Evolutionary conservation across 306 rosid species (phyloP).

Genomic region (Castanea crenata): DNA sequence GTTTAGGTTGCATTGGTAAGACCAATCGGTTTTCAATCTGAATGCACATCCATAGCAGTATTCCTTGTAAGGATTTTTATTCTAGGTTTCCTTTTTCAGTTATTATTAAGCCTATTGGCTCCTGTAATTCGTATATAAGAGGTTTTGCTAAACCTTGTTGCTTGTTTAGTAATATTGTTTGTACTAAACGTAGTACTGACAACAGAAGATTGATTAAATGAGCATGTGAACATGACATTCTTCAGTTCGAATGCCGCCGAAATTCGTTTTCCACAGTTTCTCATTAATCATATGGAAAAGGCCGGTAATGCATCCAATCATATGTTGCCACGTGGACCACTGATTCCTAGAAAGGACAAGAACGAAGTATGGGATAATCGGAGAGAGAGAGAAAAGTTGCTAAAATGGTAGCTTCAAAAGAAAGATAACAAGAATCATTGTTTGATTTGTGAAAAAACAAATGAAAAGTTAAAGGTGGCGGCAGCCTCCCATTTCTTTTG

Average conservation of each 20-base stretch:
- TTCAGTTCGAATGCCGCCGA: conserved; percentile 61
- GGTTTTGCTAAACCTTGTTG: too few relatives aligned
- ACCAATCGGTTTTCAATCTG: too few relatives aligned
- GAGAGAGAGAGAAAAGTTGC: not conserved
- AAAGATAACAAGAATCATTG: conserved; percentile 54
- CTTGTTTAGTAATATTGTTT: too few relatives aligned
- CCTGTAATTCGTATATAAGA: too few relatives aligned
- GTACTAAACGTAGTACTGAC: not conserved
- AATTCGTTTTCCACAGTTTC: conserved; percentile 37
- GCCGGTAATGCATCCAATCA: conserved; percentile 22
- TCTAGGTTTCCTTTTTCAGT: too few relatives aligned
- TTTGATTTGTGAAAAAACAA: conserved; percentile 41
- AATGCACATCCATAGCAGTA: too few relatives aligned
- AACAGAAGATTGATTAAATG: not conserved
- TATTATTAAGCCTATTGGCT: too few relatives aligned
- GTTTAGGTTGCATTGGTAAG: too few relatives aligned
- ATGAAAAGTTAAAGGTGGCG: conserved; percentile 46
- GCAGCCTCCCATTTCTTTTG: conserved; percentile 13
- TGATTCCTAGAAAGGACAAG: conserved; percentile 67
- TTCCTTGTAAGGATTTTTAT: too few relatives aligned
- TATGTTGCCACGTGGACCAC: conserved; percentile 38
- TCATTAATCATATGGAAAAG: conserved; percentile 27
- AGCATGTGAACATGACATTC: conserved; percentile 46
- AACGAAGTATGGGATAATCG: conserved; percentile 78
- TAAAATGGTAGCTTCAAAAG: conserved; percentile 31